These are phyloP conservation scores for Passalora sequoiae DNA, from an alignment of 2,329 filamentous ascomycete species.

Conservation along the genomic window DNA sequence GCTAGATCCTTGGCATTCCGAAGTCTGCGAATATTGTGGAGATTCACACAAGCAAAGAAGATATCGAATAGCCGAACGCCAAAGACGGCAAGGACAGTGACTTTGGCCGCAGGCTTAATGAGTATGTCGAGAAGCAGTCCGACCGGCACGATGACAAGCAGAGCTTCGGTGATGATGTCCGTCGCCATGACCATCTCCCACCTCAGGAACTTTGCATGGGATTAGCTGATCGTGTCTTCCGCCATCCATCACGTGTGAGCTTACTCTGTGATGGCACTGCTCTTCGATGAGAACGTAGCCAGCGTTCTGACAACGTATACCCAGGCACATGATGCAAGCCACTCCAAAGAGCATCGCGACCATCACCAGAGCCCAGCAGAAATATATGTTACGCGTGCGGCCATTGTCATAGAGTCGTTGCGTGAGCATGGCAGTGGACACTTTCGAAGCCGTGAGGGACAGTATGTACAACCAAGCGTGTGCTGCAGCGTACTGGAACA, in stretches of 20 bases:
- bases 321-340: conserved; percentile 7
- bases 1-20: conserved; percentile 7
- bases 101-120: conserved; percentile 16
- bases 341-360: conserved; percentile 12
- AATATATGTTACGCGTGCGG: conserved; percentile 9
- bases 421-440: conserved; percentile 20
- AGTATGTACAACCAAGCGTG: conserved; percentile 16
- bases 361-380: conserved; percentile 14
- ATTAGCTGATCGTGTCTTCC: too few relatives aligned
- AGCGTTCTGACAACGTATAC: conserved; percentile 10
- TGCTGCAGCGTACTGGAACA: conserved; percentile 11
- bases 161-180: conserved; percentile 15
- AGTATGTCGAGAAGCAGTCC: conserved; percentile 17
- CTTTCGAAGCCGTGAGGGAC: conserved; percentile 16
- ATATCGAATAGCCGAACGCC: conserved; percentile 17
- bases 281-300: conserved; percentile 2
- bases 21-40: conserved; percentile 11
- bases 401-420: conserved; percentile 19
- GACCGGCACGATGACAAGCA: conserved; percentile 17
- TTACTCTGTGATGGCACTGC: conserved; percentile 11
- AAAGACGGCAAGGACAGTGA: conserved; percentile 19
- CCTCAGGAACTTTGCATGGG: conserved; percentile 18
- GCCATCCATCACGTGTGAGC: too few relatives aligned
- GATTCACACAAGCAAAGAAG: conserved; percentile 15
- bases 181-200: conserved; percentile 16